Evolutionary conservation across 1,284 basidiomycete species (phyloP).

Genomic region (Cutaneotrichosporon dermatis): DNA sequence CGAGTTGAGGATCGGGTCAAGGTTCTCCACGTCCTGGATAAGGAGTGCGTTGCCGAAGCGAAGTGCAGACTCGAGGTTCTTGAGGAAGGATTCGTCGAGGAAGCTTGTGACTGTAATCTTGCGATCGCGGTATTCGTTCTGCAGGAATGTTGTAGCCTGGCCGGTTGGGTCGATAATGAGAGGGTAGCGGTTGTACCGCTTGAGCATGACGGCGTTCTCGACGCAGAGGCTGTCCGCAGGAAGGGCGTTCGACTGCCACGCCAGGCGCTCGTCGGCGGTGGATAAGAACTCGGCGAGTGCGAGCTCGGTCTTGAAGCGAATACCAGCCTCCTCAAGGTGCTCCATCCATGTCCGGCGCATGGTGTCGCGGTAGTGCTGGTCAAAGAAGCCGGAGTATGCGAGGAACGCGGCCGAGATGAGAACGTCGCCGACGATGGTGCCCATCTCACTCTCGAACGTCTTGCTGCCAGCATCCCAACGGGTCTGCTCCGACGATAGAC

Average conservation of each 20-base stretch:
- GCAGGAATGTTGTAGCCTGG: conserved; percentile 90
- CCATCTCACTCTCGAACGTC: conserved; percentile 97
- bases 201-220: conserved; percentile 99
- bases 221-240: conserved; percentile 93
- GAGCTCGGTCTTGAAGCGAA: conserved; percentile 89
- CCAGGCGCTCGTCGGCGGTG: conserved; percentile 91
- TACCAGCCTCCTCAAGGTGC: conserved; percentile 80
- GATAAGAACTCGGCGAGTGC: conserved; percentile 94
- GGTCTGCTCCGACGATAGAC: conserved; percentile 87
- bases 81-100: conserved; percentile 97
- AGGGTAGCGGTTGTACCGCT: conserved; percentile 95
- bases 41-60: conserved; percentile 97
- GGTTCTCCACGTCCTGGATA: conserved; percentile 95
- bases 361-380: conserved; percentile 93
- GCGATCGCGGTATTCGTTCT: conserved; percentile 91
- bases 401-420: conserved; percentile 94
- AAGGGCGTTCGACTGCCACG: conserved; percentile 91
- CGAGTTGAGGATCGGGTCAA: conserved; percentile 96
- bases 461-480: conserved; percentile 95
- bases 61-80: conserved; percentile 96
- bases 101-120: conserved; percentile 99
- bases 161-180: conserved; percentile 98
- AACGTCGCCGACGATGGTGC: conserved; percentile 96
- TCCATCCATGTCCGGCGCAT: conserved; percentile 96
- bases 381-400: conserved; percentile 97